Percentiles rank a stretch among this genome's conserved stretches.
Conservation (phyloP, 371 early-diverging fungal species). For the Mucor plumbeus region DNA sequence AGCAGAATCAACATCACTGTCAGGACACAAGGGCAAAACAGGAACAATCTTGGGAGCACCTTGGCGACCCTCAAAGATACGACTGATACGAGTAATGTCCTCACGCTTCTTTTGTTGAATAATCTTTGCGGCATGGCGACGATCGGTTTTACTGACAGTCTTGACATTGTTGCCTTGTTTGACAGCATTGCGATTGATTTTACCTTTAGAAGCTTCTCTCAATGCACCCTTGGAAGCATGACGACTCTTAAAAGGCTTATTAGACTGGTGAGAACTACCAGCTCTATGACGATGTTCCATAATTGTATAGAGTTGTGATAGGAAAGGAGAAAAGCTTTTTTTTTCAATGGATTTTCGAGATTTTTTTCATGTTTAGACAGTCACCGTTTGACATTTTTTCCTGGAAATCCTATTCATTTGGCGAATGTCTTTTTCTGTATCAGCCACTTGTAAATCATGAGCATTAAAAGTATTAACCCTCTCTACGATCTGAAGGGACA, state of each 20-base stretch:
- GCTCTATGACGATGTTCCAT: constrained; percentile 64
- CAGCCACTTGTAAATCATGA: constrained; percentile 19
- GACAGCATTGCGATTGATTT: constrained; percentile 69
- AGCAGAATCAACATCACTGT: constrained; percentile 61
- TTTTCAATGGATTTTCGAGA: constrained; percentile 7
- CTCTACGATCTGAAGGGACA: constrained; percentile 29
- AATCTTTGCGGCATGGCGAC: constrained; percentile 82
- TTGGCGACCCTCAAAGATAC: constrained; percentile 82
- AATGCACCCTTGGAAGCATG: constrained; percentile 83
- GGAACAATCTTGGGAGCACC: constrained; percentile 89
- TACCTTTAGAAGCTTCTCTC: constrained; percentile 84
- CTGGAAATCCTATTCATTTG: constrained; percentile 1
- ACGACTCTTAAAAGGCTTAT: constrained; percentile 95
- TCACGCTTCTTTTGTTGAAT: constrained; percentile 85
- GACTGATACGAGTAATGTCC: constrained; percentile 66
- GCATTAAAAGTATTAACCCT: constrained; percentile 14
- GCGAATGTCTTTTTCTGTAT: not conserved
- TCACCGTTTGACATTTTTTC: constrained; percentile 13
- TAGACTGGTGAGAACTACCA: constrained; percentile 82
- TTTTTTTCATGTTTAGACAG: constrained; percentile 11
- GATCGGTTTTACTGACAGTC: constrained; percentile 71
- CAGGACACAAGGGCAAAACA: constrained; percentile 83
- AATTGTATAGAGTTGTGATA: constrained; percentile 1
- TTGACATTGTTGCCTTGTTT: constrained; percentile 56
- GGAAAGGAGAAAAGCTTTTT: constrained; percentile 18